Base-by-base conservation (phyloP, 345 rosid genomes). In the Cochlearia excelsa region DNA sequence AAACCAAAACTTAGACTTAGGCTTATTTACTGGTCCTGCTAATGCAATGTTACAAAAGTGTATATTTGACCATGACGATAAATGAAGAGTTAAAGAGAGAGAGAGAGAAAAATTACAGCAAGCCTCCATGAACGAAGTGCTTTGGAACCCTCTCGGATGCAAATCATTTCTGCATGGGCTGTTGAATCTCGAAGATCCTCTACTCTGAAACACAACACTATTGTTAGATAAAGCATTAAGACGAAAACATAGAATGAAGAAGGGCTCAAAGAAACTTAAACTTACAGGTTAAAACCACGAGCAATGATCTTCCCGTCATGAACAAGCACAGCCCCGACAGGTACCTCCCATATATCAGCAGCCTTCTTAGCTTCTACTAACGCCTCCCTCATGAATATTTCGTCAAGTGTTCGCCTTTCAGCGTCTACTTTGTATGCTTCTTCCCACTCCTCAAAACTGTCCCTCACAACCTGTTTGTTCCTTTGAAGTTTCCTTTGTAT, bases 391-490 rank as follows among this genome's bases (percentile, higher is more conserved):
- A 93, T 89, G 77, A 83, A 93, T 69, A 84, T 80, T 71, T 87
- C 97, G 73, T 93, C 99, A 49, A 60, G 51, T 72, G 72, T 82
- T 27, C 76, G 79, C 78, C 78, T 94, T 75, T 87, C 94, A 7
- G 77, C 72, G 69, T 93, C 94, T 56, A 68, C 69, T 58, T 48
- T 65, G 67, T 82, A 83, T 35, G 97, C 99, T 68, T 93, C 97
- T 79, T 93, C 99, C 99, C 99, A 93, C 48, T 89, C 95, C 58
- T 89, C 97, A 77, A 87, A 93, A 68, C 78, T 83, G 63, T 93
- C 92, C 45, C 75, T 82, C 28, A 73, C 55, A 33, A 89, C 89
- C 69, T 89, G 97, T 65, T 75, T 79, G 48, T 73, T 73, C 65
- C 88, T 75, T 66, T 82, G 94, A 68, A 93, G 81, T 73, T 63